Evolutionary conservation across 176 grass and related monocot species (phyloP).

Genomic region (Lolium rigidum): DNA sequence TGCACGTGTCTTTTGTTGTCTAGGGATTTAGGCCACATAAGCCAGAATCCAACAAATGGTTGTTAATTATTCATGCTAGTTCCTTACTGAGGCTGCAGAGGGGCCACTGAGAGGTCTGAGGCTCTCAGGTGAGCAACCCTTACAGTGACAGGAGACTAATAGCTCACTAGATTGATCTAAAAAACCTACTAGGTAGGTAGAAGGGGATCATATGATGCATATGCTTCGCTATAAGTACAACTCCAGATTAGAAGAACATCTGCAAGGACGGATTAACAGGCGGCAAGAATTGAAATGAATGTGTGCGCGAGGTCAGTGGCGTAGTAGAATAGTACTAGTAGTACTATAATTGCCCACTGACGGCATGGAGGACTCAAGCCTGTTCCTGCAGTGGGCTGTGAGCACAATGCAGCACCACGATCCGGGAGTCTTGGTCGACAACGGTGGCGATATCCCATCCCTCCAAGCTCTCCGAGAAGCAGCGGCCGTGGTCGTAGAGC

Average conservation of each 20-base stretch:
- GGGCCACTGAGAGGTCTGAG: background rate
- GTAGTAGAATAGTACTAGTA: background rate
- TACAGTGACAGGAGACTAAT: background rate
- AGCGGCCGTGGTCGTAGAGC: background rate
- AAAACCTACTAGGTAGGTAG: background rate
- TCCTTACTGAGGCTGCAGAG: background rate
- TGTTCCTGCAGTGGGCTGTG: constrained; percentile 51
- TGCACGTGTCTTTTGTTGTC: too few relatives aligned
- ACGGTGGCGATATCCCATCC: constrained; percentile 24
- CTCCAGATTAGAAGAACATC: background rate
- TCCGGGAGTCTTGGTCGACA: background rate
- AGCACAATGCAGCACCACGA: constrained; percentile 20
- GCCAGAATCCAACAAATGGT: background rate
- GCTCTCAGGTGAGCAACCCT: background rate
- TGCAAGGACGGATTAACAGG: background rate
- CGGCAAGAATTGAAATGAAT: too few relatives aligned
- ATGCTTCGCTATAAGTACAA: background rate
- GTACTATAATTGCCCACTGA: background rate
- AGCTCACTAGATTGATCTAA: background rate
- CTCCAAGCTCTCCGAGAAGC: constrained; percentile 28
- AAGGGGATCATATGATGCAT: background rate
- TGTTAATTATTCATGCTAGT: background rate
- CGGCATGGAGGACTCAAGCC: constrained; percentile 31
- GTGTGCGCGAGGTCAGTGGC: background rate
- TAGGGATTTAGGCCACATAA: background rate